A percentile compares a stretch with the other conserved stretches of the same genome.
Conservation (phyloP, 2,329 filamentous ascomycete genomes). For the Grosmannia serpens region DNA sequence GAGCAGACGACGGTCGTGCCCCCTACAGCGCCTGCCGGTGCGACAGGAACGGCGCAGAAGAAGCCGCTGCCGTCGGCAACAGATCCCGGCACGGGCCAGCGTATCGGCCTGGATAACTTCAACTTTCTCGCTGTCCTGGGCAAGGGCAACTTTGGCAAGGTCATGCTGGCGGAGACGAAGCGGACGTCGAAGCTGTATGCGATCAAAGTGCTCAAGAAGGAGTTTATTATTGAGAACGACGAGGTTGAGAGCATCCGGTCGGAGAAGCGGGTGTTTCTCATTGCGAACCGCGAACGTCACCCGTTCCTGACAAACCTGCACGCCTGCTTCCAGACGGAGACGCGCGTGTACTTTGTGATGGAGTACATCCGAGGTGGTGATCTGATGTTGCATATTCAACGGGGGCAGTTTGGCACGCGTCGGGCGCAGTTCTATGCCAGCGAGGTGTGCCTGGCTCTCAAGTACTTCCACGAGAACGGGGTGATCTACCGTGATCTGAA, state of each 20-base stretch:
- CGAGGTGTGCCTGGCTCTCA: constrained; percentile 91
- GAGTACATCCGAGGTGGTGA: constrained; percentile 98
- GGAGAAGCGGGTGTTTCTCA: constrained; percentile 92
- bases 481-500: constrained; percentile 98
- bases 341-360: constrained; percentile 98
- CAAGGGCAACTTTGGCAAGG: constrained; percentile 99
- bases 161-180: constrained; percentile 98
- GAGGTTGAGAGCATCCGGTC: constrained; percentile 97
- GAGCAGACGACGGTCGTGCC: constrained; percentile 24
- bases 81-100: constrained; percentile 60
- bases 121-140: constrained; percentile 97
- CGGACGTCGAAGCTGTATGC: constrained; percentile 83
- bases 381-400: constrained; percentile 97
- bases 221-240: constrained; percentile 99
- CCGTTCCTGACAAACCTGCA: constrained; percentile 92
- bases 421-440: constrained; percentile 98
- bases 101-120: constrained; percentile 95
- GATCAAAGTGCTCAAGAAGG: constrained; percentile 98
- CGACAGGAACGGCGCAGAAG: constrained; percentile 15
- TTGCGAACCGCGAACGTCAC: constrained; percentile 93
- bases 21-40: constrained; percentile 22
- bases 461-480: constrained; percentile 99
- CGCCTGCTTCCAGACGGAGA: constrained; percentile 98
- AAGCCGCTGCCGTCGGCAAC: constrained; percentile 62
- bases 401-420: constrained; percentile 90